Evolutionary conservation across 2,329 filamentous ascomycete species (phyloP).

Genomic region (Stachybotrys chartarum): DNA sequence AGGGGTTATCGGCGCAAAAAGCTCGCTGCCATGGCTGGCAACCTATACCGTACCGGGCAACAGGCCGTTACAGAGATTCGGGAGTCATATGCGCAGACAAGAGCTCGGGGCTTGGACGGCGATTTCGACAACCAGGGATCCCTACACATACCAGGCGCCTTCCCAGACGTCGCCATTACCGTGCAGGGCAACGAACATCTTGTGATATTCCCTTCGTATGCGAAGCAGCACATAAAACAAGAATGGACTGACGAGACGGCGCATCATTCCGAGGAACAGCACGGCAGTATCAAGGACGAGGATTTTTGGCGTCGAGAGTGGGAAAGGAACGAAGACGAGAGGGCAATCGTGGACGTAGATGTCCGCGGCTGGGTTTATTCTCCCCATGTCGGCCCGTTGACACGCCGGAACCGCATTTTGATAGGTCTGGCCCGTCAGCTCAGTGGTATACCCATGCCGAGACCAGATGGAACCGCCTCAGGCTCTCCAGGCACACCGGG

Average conservation of each 20-base stretch:
- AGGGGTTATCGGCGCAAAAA: conserved; percentile 70
- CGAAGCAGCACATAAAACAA: conserved; percentile 51
- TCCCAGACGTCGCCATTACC: conserved; percentile 77
- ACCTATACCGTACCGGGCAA: conserved; percentile 48
- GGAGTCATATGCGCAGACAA: conserved; percentile 51
- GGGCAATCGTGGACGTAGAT: conserved; percentile 86
- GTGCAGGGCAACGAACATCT: conserved; percentile 81
- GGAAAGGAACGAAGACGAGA: conserved; percentile 72
- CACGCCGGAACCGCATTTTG: conserved; percentile 76
- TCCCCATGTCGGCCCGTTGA: conserved; percentile 78
- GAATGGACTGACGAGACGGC: not conserved
- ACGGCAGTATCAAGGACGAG: conserved; percentile 47
- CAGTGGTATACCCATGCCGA: conserved; percentile 74
- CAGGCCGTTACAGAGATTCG: conserved; percentile 51
- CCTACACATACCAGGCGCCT: conserved; percentile 60
- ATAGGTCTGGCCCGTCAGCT: conserved; percentile 81
- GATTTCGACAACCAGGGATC: conserved; percentile 19
- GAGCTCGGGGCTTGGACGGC: conserved; percentile 24
- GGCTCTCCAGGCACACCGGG: conserved; percentile 13
- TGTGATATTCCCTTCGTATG: conserved; percentile 92
- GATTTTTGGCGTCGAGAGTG: conserved; percentile 75
- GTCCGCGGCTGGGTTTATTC: conserved; percentile 93
- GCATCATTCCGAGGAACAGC: conserved; percentile 15
- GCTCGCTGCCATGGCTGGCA: conserved; percentile 59
- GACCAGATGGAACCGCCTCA: conserved; percentile 24